Evolutionary conservation across 2,329 filamentous ascomycete genomes (phyloP).

Genomic region (Phaeosphaeria sp.): DNA sequence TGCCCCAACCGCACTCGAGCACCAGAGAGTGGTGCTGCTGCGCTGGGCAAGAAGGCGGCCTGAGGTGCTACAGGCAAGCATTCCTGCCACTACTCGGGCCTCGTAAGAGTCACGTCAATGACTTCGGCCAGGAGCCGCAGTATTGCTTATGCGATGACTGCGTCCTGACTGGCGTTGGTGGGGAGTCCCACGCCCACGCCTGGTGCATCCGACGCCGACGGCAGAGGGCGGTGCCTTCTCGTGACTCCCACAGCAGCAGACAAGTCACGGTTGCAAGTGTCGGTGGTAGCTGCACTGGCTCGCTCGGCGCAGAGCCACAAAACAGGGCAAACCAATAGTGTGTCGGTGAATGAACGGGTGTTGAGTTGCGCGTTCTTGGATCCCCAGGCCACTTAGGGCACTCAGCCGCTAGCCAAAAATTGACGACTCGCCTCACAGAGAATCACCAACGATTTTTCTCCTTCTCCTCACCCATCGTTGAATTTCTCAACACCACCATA

Average conservation of each 20-base stretch:
- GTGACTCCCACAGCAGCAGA: background rate
- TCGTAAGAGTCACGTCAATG: constrained; percentile 20
- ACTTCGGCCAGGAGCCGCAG: constrained; percentile 18
- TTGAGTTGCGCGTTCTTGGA: constrained; percentile 2
- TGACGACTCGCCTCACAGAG: constrained; percentile 30
- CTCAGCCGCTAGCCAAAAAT: constrained; percentile 16
- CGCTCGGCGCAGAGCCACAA: background rate
- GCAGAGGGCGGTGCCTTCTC: background rate
- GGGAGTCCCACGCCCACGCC: constrained; percentile 12
- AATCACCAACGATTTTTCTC: constrained; percentile 21
- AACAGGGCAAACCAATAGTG: constrained; percentile 4
- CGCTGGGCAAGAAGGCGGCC: background rate
- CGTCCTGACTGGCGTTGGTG: constrained; percentile 8
- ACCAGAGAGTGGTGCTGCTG: background rate
- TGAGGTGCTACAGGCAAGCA: constrained; percentile 3
- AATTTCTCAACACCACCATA: constrained; percentile 34
- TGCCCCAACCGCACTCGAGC: background rate
- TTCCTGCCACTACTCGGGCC: background rate
- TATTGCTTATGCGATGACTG: constrained; percentile 23
- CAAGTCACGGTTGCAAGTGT: background rate
- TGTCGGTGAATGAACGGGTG: constrained; percentile 2
- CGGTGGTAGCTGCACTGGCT: background rate
- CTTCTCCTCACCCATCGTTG: constrained; percentile 37
- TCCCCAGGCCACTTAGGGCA: constrained; percentile 1
- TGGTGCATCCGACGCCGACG: constrained; percentile 3